Conservation (phyloP, 192 early-diverging fungal species). For the Helicostylum pulchrum region DNA sequence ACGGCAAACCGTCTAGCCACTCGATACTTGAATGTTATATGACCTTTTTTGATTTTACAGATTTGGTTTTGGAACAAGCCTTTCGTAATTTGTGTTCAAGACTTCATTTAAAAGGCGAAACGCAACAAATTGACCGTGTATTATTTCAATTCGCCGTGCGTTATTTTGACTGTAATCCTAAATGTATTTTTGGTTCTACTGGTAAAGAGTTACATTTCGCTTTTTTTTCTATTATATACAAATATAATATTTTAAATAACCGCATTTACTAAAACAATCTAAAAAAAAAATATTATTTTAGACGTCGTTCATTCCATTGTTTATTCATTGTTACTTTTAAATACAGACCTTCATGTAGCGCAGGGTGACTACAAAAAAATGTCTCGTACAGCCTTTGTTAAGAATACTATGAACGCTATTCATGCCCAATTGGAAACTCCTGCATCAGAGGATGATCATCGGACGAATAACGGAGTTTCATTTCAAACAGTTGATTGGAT, state of each 20-base stretch:
- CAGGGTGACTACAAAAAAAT: conserved; percentile 68
- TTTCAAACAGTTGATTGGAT: conserved; percentile 7
- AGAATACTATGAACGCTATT: conserved; percentile 62
- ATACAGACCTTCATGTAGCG: conserved; percentile 91
- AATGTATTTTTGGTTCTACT: conserved; percentile 42
- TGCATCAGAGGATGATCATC: conserved; percentile 3
- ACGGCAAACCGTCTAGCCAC: conserved; percentile 27
- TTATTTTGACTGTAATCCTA: conserved; percentile 81
- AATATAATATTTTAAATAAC: neutral
- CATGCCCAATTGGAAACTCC: conserved; percentile 32
- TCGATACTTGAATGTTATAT: conserved; percentile 28
- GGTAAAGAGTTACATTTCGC: too few species aligned
- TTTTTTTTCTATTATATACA: neutral
- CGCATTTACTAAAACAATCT: neutral
- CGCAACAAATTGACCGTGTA: conserved; percentile 90
- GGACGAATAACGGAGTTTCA: conserved; percentile 15
- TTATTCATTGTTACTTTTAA: conserved; percentile 83
- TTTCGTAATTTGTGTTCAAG: conserved; percentile 62
- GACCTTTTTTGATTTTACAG: conserved; percentile 29
- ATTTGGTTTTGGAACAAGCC: conserved; percentile 26
- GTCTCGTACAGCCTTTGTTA: conserved; percentile 68
- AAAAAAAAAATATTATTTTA: conserved; percentile 7
- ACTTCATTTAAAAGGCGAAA: conserved; percentile 82
- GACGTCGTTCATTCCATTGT: conserved; percentile 86
- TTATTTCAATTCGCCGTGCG: conserved; percentile 75